Base-by-base conservation (phyloP, 352 stramenopile genomes). In the Pythium aristosporum region DNA sequence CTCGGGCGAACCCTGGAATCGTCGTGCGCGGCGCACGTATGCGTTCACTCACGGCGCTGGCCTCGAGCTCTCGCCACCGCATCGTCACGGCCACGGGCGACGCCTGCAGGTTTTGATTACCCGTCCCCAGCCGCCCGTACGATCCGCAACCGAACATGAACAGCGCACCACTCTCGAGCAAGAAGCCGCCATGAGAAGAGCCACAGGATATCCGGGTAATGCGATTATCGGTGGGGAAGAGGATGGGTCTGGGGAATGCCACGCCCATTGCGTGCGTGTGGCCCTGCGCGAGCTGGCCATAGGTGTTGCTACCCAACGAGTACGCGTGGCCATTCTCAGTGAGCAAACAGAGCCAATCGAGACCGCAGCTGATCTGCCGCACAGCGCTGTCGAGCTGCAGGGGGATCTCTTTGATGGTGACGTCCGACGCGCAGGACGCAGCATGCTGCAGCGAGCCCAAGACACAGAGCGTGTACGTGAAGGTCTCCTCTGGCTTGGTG, bases 91-190 rank as follows among this genome's bases (percentile, higher is more conserved):
- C 62, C 5, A 69, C 68, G 3, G 80, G 77, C 2, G 71, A 44
- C 11, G 58, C 57, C 9, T 63, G 48, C 37, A 72, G 57, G 1
- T 57, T 30, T 28, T 74, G 51, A 9, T 65, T 67, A 0, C 82
- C 78, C 5, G 73, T 79, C 2, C 82, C 82, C 20, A 91, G 55
- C 8, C 79, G 70, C 0, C 82, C 80, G 51, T 91, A 90, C 18
- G 76, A 74, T 2, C 75, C 77, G 55, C 79, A 85, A 2, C 80
- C 82, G 61, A 90, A 88, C 80, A 86, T 92, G 48, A 84, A 92
- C 0, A 92, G 56, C 56, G 68, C 66, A 1, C 82, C 82, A 13
- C 37, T 57, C 41, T 90, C 79, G n/a, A 82, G 44, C 11, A 92
- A 64, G 28, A 89, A 86, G 9, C 80, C 82, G 28, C 82, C 82